Evolutionary conservation across 192 early-diverging fungal genomes (phyloP), one percentile per base, ranked within the genome.

Genomic region (Coemansia sp.): DNA sequence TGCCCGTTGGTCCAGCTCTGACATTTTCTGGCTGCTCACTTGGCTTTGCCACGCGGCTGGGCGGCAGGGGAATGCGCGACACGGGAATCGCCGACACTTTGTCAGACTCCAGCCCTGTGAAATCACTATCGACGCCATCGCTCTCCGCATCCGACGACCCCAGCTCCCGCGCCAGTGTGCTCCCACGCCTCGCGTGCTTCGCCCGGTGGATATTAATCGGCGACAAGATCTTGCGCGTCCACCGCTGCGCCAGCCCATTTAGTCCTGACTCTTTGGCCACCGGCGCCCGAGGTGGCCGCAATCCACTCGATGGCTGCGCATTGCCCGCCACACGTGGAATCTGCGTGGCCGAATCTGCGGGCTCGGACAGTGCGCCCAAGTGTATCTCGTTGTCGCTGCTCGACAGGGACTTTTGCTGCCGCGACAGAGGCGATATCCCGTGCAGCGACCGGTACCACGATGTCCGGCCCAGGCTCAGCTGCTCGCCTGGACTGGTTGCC

Each of bases 381-480:
- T 60, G 28, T 52, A 63, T 63, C 66, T 73, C 76, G 34, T 62
- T 64, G 15, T 73, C 71, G 57, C 71, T 70, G 60, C 73, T 78
- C 11, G 72, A 75, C 17, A 79, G 57, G n/a, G 71, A 73, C 64
- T 79, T 79, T 11, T 59, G 67, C 46, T 72, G 64, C 15, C 71
- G 51, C 21, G 76, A 79, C 20, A 79, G 57, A 14, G 76, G 76
- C 31, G 76, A 79, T 23, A 79, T 73, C 1, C 76, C 76, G 28
- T 79, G 76, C 46, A 79, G 26, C 21, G 76, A 73, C 19, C 76
- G 64, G 62, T 79, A 79, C 76, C 76, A 79, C 7, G 56, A 50
- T 4, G 71, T 70, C 25, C 64, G 71, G 6, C 71, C 76, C 25
- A 72, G 48, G 3, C 75, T 60, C 21, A 19, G 52, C 52, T 54